These are phyloP conservation scores for Cutaneotrichosporon sp. DNA, from an alignment of 1,284 basidiomycete genomes.

Conservation along the genomic window DNA sequence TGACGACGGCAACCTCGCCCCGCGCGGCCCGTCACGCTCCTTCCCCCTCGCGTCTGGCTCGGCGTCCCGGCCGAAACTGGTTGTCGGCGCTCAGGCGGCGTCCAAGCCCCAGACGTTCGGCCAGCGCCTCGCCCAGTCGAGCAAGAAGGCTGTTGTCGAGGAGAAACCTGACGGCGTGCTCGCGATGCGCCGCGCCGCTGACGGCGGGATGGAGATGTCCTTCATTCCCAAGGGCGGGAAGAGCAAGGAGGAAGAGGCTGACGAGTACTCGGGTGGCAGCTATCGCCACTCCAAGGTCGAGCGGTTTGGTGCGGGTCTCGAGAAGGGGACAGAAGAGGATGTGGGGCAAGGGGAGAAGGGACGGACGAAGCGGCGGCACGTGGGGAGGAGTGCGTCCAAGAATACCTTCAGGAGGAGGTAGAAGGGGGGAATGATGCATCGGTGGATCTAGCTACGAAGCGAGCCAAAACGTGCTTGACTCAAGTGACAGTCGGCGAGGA, in stretches of 20 bases:
- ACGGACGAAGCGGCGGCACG: slow-evolving; percentile 64
- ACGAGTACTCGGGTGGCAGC: slow-evolving; percentile 42
- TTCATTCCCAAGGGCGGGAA: slow-evolving; percentile 46
- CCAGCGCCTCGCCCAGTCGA: slow-evolving; percentile 38
- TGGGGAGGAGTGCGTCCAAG: slow-evolving; percentile 76
- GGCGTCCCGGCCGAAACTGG: slow-evolving; percentile 28
- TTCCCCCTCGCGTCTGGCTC: slow-evolving; percentile 23
- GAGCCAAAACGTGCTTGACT: too few relatives aligned
- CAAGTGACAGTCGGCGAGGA: too few relatives aligned
- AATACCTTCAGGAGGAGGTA: slow-evolving; percentile 62
- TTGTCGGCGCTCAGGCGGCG: slow-evolving; percentile 27
- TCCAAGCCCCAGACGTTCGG: slow-evolving; percentile 42
- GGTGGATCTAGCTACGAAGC: too few relatives aligned
- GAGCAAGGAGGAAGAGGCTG: slow-evolving; percentile 27
- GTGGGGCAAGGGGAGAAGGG: slow-evolving; percentile 55
- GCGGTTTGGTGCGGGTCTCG: slow-evolving; percentile 76
- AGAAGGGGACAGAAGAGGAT: slow-evolving; percentile 57
- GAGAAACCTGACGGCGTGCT: slow-evolving; percentile 33
- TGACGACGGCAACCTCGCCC: slow-evolving; percentile 38
- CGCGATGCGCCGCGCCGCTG: slow-evolving; percentile 40
- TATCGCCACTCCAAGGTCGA: slow-evolving; percentile 59
- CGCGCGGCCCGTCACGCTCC: slow-evolving; percentile 18
- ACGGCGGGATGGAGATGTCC: slow-evolving; percentile 54
- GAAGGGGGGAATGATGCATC: background rate
- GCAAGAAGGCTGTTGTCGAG: slow-evolving; percentile 19